Base-by-base conservation (phyloP, 768 basidiomycete genomes). In the Postia placenta region DNA sequence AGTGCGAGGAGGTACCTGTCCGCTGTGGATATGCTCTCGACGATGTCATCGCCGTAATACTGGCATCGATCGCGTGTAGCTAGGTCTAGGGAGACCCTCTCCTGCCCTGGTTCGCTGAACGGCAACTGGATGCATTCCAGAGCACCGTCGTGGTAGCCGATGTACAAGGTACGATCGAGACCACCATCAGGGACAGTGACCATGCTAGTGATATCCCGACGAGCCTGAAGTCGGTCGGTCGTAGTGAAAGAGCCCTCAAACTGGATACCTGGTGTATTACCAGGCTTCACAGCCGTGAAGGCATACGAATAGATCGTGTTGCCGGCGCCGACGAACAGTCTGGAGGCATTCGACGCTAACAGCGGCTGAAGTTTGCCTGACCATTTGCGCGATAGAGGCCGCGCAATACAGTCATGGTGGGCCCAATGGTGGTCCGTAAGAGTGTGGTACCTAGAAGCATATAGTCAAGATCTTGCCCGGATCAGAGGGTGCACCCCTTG, bases 341-440 rank as follows among this genome's bases (percentile, higher is more conserved):
- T 69, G 23, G 76, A 76, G 15, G 65, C 47, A 47, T 72, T 82
- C 49, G 82, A 70, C 23, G 81, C 76, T 30, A 88, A 60, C 11
- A 71, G 56, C 4, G 86, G 81, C 49, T 78, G 81, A 4, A 74
- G 63, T 56, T 75, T 84, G 20, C 68, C 70, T 4, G 56, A 12
- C 85, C 85, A 88, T 9, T 74, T 72, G 22, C 69, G 67, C 19
- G 81, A 77, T 7, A 88, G 70, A 1, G 84, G 85, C 1, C 83
- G 76, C 3, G 84, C 83, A 19, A 85, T 65, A 50, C 85, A 85
- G 39, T 67, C 58, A 36, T 62, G 60, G 19, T 56, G 61, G 3
- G 65, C 53, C 86, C 86, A 88, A 11, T 75, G 68, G 2, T 57
- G 52, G 59, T 87, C 84, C 4, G 73, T 60, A 6, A 78, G 60